Evolutionary conservation across 257 asterid genomes (phyloP).

Genomic region (Solanum bukasovii): DNA sequence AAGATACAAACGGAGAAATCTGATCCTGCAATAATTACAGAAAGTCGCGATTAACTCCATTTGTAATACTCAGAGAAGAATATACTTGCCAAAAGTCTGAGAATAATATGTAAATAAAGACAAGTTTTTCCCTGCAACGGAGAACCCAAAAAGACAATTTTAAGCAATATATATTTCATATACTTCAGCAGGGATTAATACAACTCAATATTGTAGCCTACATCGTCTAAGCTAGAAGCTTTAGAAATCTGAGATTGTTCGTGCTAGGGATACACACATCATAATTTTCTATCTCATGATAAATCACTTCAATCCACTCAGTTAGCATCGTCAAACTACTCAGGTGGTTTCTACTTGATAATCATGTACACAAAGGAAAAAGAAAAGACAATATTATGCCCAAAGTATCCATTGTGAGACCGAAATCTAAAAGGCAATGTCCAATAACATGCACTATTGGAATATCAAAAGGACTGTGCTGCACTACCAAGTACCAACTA

Average conservation of each 20-base stretch:
- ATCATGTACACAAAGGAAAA: neutral
- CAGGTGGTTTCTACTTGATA: neutral
- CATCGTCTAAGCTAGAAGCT: neutral
- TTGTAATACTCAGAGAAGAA: neutral
- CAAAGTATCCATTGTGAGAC: neutral
- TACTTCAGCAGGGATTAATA: neutral
- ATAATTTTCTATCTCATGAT: neutral
- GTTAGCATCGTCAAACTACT: neutral
- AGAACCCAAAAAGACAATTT: neutral
- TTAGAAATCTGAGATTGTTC: neutral
- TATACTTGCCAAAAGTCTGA: neutral
- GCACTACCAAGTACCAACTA: neutral
- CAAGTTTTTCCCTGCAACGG: neutral
- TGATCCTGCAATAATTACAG: slow-evolving; percentile 59
- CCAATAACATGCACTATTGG: neutral
- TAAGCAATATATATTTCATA: neutral
- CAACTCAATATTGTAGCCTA: neutral
- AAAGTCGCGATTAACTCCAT: neutral
- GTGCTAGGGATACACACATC: neutral
- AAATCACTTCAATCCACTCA: neutral
- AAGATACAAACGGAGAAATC: slow-evolving; percentile 63
- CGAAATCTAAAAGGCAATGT: neutral
- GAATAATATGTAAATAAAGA: neutral
- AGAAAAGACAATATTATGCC: neutral
- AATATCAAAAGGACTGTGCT: neutral